These are phyloP conservation scores for Fusarium denticulatum DNA, from an alignment of 2,329 filamentous ascomycete genomes.

Conservation along the genomic window DNA sequence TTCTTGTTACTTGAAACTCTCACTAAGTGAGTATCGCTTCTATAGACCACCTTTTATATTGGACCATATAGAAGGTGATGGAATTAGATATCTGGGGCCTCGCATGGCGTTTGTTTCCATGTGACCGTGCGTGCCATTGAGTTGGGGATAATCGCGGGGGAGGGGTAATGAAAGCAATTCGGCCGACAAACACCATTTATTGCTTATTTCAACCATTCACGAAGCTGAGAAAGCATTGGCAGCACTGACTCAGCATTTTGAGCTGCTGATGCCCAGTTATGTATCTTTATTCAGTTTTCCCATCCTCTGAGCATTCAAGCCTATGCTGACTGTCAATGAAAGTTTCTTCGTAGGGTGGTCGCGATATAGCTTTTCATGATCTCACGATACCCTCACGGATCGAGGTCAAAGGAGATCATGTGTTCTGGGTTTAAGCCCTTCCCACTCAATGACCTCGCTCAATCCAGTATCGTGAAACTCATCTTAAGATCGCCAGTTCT, in stretches of 20 bases:
- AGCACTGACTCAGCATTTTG: not conserved
- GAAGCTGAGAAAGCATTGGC: not conserved
- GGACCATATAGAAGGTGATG: slow-evolving; percentile 11
- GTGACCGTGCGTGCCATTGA: slow-evolving; percentile 36
- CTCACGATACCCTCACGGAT: not conserved
- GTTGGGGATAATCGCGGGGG: slow-evolving; percentile 39
- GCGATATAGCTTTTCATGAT: not conserved
- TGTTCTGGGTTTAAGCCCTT: not conserved
- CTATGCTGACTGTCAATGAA: no score
- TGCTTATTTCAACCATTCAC: not conserved
- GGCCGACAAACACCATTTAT: not conserved
- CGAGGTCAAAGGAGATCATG: not conserved
- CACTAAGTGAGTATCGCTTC: not conserved
- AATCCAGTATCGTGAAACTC: not conserved
- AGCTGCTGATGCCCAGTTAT: not conserved
- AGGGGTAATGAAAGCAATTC: slow-evolving; percentile 25
- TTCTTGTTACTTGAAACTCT: slow-evolving; percentile 1
- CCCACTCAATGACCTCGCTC: not conserved
- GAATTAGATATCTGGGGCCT: slow-evolving; percentile 25
- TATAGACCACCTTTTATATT: not conserved
- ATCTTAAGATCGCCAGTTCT: not conserved
- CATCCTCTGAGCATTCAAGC: not conserved
- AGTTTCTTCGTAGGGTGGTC: not conserved
- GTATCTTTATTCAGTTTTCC: not conserved
- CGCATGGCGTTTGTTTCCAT: slow-evolving; percentile 38